Conservation (phyloP, 2,329 filamentous ascomycete species). For the Calonectria fujianensis region DNA sequence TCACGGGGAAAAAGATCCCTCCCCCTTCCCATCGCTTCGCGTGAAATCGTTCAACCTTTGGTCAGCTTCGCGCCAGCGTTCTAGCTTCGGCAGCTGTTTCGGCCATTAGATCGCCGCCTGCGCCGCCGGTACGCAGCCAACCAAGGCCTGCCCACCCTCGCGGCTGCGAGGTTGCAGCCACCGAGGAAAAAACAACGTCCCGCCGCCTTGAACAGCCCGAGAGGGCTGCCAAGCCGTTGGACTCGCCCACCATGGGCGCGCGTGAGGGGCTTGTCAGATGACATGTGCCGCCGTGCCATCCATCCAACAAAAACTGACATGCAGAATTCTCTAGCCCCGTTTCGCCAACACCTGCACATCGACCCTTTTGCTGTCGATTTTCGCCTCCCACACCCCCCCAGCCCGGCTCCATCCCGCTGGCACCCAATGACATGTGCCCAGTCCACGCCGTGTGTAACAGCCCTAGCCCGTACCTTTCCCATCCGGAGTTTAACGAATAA, state of each 20-base stretch:
- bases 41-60: neutral
- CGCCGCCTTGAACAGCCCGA: conserved; percentile 55
- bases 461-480: conserved; percentile 61
- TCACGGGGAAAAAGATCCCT: conserved; percentile 62
- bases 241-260: conserved; percentile 58
- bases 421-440: conserved; percentile 63
- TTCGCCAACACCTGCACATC: conserved; percentile 69
- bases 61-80: neutral
- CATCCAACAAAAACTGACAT: conserved; percentile 58
- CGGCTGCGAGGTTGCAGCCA: conserved; percentile 68
- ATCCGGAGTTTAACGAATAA: conserved; percentile 66
- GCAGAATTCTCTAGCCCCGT: conserved; percentile 52
- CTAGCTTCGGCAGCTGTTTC: conserved; percentile 66
- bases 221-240: conserved; percentile 64
- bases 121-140: conserved; percentile 62
- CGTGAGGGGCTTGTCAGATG: conserved; percentile 57
- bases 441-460: conserved; percentile 66
- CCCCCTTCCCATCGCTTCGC: neutral
- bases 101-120: conserved; percentile 69
- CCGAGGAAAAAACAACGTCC: conserved; percentile 55
- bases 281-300: conserved; percentile 6
- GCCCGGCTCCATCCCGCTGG: conserved; percentile 62
- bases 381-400: conserved; percentile 59
- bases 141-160: conserved; percentile 53
- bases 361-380: conserved; percentile 57